phyloP scores from a whole-genome alignment of 768 basidiomycete species.

The Boletales sp. region DNA sequence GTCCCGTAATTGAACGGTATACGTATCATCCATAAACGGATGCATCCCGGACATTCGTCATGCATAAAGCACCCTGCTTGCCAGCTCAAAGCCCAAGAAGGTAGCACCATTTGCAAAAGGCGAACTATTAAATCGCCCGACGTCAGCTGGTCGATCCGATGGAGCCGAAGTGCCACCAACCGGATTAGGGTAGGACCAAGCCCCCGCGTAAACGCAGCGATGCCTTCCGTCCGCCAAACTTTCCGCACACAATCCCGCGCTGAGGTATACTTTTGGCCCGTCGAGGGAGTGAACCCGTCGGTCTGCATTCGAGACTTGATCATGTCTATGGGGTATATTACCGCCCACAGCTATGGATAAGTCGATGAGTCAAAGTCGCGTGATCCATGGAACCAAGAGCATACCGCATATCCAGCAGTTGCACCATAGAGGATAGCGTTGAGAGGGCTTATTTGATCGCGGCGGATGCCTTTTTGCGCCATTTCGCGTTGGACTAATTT shows the following conservation, averaged over 20 bases:
- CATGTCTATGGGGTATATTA: conserved; percentile 95
- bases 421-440: conserved; percentile 88
- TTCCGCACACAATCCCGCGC: conserved; percentile 79
- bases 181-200: conserved; percentile 88
- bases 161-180: conserved; percentile 38
- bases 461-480: conserved; percentile 59
- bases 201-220: conserved; percentile 87
- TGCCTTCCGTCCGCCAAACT: conserved; percentile 81
- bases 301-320: conserved; percentile 97
- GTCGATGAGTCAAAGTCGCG: conserved; percentile 6
- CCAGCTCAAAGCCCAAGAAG: conserved; percentile 94
- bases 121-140: conserved; percentile 48
- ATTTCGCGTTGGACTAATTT: conserved; percentile 87
- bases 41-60: conserved; percentile 6
- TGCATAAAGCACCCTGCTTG: conserved; percentile 63
- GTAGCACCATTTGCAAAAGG: conserved; percentile 97
- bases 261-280: conserved; percentile 79
- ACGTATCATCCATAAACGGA: neutral
- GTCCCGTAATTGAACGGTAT: conserved; percentile 1
- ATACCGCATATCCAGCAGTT: conserved; percentile 85
- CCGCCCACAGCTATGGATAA: conserved; percentile 67
- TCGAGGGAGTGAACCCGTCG: conserved; percentile 74
- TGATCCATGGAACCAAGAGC: conserved; percentile 27
- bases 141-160: conserved; percentile 6
- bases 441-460: conserved; percentile 73